phyloP scores from a whole-genome alignment of 2,329 filamentous ascomycete genomes.

The Apiospora saccharicola region DNA sequence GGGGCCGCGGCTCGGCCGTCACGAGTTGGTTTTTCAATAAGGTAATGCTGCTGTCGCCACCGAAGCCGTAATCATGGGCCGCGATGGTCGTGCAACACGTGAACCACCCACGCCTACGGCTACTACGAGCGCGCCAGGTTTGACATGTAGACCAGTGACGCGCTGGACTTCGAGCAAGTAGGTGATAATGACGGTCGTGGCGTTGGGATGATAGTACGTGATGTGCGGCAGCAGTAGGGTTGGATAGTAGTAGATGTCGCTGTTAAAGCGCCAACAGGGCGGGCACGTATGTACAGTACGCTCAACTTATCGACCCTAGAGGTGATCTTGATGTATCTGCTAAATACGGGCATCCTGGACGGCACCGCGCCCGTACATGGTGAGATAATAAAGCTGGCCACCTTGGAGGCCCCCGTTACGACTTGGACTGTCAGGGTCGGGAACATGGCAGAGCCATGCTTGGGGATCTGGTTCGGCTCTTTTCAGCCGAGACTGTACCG shows the following conservation, averaged over 20 bases:
- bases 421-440: conserved; percentile 24
- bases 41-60: neutral
- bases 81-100: conserved; percentile 31
- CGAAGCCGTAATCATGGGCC: conserved; percentile 1
- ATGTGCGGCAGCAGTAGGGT: conserved; percentile 26
- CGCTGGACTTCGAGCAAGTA: conserved; percentile 27
- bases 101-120: conserved; percentile 31
- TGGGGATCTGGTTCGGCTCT: conserved; percentile 32
- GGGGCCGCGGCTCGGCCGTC: neutral
- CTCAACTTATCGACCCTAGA: conserved; percentile 30
- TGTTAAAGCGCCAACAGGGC: conserved; percentile 36
- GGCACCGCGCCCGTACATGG: conserved; percentile 5
- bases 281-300: conserved; percentile 36
- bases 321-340: conserved; percentile 35
- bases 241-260: conserved; percentile 26
- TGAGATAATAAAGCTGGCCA: neutral
- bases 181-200: conserved; percentile 24
- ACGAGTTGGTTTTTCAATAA: neutral
- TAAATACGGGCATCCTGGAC: conserved; percentile 34
- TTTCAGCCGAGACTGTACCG: conserved; percentile 31
- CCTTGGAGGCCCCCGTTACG: neutral
- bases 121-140: conserved; percentile 30
- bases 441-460: conserved; percentile 36
- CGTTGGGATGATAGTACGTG: conserved; percentile 28
- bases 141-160: conserved; percentile 29